These are phyloP conservation scores for Coemansia sp. DNA, from an alignment of 192 early-diverging fungal genomes.

Conservation along the genomic window DNA sequence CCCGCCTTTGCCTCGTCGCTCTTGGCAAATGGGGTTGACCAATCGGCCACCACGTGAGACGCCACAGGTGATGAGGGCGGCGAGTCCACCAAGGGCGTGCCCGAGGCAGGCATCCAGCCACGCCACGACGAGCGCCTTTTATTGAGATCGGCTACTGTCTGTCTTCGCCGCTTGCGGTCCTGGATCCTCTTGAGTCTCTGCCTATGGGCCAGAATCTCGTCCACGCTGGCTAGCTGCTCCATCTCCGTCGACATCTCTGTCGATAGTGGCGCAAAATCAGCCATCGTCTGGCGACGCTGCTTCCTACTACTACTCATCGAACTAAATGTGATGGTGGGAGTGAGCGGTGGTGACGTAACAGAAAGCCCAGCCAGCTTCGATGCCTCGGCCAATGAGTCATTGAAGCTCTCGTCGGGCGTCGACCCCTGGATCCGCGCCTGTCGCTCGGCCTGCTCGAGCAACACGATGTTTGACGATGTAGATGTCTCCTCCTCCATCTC, in stretches of 20 bases:
- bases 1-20: too few relatives aligned
- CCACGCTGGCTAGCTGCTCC: not conserved
- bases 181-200: conserved; percentile 41
- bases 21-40: not conserved
- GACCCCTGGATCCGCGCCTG: conserved; percentile 28
- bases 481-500: not conserved
- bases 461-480: conserved; percentile 22
- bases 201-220: conserved; percentile 26
- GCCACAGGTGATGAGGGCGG: conserved; percentile 16
- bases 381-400: not conserved
- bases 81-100: conserved; percentile 13
- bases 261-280: not conserved
- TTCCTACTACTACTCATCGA: not conserved
- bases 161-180: conserved; percentile 45
- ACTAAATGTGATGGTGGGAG: not conserved
- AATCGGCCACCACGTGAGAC: not conserved
- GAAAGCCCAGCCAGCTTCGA: not conserved
- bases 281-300: conserved; percentile 22
- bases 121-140: conserved; percentile 51
- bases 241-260: not conserved
- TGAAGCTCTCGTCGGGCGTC: not conserved
- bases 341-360: not conserved
- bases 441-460: conserved; percentile 40
- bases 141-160: conserved; percentile 41
- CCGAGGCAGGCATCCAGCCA: conserved; percentile 38